Conservation (phyloP, 179 eudicot species). For the Nepenthes alata region DNA sequence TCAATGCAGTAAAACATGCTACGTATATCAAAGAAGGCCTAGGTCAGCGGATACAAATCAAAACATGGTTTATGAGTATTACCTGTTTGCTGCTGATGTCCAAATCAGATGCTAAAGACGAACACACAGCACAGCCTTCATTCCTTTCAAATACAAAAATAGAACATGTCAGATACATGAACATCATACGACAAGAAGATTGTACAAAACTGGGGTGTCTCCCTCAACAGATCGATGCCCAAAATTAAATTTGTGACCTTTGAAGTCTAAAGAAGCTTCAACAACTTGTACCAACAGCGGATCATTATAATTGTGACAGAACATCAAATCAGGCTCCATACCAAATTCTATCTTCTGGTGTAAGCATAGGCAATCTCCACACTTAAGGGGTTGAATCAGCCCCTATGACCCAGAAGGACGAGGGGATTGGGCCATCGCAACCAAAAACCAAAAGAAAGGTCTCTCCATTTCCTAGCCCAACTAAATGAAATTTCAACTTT, state of each 20-base stretch:
- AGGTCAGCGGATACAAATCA: too few relatives aligned
- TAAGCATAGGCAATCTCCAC: not conserved
- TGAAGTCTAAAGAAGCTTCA: not conserved
- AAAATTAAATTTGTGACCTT: too few relatives aligned
- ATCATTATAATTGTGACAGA: not conserved
- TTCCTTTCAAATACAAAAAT: slow-evolving; percentile 24
- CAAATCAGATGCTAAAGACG: slow-evolving; percentile 29
- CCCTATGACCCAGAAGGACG: too few relatives aligned
- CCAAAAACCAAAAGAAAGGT: too few relatives aligned
- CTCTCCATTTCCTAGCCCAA: too few relatives aligned
- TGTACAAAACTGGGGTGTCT: too few relatives aligned
- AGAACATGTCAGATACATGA: not conserved
- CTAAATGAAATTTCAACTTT: not conserved
- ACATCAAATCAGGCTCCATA: too few relatives aligned
- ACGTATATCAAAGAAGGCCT: too few relatives aligned
- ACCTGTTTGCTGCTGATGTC: slow-evolving; percentile 61
- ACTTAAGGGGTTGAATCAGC: too few relatives aligned
- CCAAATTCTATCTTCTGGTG: not conserved
- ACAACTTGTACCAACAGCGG: not conserved
- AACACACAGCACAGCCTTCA: slow-evolving; percentile 33
- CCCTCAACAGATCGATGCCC: too few relatives aligned
- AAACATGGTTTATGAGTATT: slow-evolving; percentile 1
- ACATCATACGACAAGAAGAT: not conserved
- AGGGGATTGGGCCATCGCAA: too few relatives aligned
- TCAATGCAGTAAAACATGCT: too few relatives aligned